Evolutionary conservation across 2,329 filamentous ascomycete genomes (phyloP), one percentile per base, ranked within the genome.

Genomic region (Curvularia sp.): DNA sequence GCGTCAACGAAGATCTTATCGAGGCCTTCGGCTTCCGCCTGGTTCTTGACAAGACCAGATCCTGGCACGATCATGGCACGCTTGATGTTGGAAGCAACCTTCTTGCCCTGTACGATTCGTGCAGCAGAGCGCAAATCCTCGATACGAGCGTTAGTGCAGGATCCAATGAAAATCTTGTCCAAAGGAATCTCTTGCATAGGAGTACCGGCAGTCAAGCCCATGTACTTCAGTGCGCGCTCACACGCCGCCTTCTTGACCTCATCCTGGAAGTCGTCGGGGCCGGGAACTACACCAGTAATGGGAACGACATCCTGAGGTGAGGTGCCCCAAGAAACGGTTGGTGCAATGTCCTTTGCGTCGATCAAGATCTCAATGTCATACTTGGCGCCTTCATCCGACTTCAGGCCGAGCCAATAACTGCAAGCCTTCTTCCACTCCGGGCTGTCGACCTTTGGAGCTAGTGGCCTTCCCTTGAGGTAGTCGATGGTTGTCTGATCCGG

Each of bases 81-180:
- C 84, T 93, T 97, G 74, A 99, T 86, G 74, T 97, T 98, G 36
- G 86, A 74, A 1, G 95, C 94, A 65, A 97, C 82, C 81, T 92
- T 94, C 80, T 87, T 91, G 72, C 94, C 95, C 76, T 93, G 87
- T 60, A 97, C 91, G 38, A 99, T 87, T 59, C 87, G 84, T 39
- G 95, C 92, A 9, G 94, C 95, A 28, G 91, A 90, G 39, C 94
- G 88, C 65, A 99, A 82, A 83, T 99, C 95, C 80, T 98, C 95
- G 64, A 99, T 97, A 73, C 95, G 88, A 13, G 94, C 92, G 77
- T 99, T 99, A 36, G 95, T 99, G 86, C 95, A 99, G 10, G 93
- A 97, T 45, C 95, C 95, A 69, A 98, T 97, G 77, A 98, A 99
- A 66, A 98, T 88, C 83, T 98, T 98, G 84, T 99, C 95, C 53